phyloP scores from a whole-genome alignment of 805 yeast genomes.

The Metschnikowia lochheadii region DNA sequence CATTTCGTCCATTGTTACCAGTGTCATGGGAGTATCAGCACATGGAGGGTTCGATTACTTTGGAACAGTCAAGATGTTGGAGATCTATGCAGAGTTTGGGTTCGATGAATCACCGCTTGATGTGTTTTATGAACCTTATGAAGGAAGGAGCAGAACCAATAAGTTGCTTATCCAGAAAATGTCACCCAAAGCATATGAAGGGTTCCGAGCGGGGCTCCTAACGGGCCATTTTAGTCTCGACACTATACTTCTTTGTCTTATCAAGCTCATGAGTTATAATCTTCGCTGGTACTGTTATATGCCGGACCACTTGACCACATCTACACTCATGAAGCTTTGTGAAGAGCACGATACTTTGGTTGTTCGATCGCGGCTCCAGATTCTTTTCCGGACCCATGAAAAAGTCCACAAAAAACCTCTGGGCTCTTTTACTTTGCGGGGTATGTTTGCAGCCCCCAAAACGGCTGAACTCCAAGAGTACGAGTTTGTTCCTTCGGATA shows the following conservation, averaged over 20 bases:
- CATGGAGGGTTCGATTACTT: conserved; percentile 61
- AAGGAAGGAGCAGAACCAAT: conserved; percentile 24
- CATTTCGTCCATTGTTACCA: conserved; percentile 36
- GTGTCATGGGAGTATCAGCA: conserved; percentile 47
- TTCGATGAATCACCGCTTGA: conserved; percentile 35
- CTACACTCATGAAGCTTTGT: conserved; percentile 43
- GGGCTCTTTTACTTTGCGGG: conserved; percentile 13
- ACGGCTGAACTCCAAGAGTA: conserved; percentile 9
- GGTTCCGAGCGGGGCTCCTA: conserved; percentile 23
- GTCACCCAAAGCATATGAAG: conserved; percentile 18
- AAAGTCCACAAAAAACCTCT: conserved; percentile 6
- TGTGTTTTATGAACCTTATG: conserved; percentile 26
- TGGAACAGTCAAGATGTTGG: conserved; percentile 48
- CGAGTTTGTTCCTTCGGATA: conserved; percentile 30
- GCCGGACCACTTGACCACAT: conserved; percentile 38
- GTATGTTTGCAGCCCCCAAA: conserved; percentile 16
- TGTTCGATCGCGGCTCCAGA: conserved; percentile 37
- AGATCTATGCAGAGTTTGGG: conserved; percentile 41
- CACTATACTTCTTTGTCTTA: conserved; percentile 32
- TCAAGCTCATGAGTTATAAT: conserved; percentile 57
- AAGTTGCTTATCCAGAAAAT: conserved; percentile 28
- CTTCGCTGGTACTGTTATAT: conserved; percentile 60
- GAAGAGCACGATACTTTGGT: conserved; percentile 38
- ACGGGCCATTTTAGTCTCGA: conserved; percentile 31
- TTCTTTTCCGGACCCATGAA: conserved; percentile 24